Evolutionary conservation across 352 stramenopile genomes (phyloP).

Genomic region (Sclerospora graminicola): DNA sequence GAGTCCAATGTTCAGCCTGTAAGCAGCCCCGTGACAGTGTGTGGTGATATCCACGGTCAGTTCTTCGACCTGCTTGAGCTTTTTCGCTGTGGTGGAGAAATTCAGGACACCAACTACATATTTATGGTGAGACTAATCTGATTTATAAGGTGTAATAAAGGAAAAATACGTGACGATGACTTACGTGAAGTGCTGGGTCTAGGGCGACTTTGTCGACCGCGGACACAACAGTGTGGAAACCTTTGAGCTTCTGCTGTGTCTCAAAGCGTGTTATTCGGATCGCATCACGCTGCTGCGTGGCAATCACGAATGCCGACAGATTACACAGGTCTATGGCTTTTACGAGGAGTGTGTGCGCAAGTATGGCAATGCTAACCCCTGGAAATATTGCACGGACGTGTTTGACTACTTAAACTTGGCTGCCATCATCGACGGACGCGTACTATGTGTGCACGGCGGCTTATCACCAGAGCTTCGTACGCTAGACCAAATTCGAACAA

Average conservation of each 20-base stretch:
- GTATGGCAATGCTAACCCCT: slow-evolving; percentile 94
- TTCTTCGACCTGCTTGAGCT: slow-evolving; percentile 86
- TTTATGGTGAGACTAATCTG: slow-evolving; percentile 62
- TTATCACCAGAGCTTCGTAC: slow-evolving; percentile 91
- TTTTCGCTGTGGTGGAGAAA: slow-evolving; percentile 77
- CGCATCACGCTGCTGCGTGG: slow-evolving; percentile 81
- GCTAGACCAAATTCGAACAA: slow-evolving; percentile 92
- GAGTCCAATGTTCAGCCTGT: slow-evolving; percentile 88
- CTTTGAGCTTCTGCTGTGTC: slow-evolving; percentile 80
- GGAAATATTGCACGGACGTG: slow-evolving; percentile 94
- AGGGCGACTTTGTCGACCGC: slow-evolving; percentile 87
- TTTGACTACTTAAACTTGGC: slow-evolving; percentile 95
- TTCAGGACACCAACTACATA: slow-evolving; percentile 85
- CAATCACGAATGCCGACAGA: slow-evolving; percentile 91
- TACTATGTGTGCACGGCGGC: slow-evolving; percentile 92
- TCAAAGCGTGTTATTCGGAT: slow-evolving; percentile 81
- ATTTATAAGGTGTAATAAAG: neutral
- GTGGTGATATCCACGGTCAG: slow-evolving; percentile 86
- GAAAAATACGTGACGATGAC: neutral
- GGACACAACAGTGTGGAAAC: slow-evolving; percentile 88
- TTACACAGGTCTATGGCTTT: slow-evolving; percentile 97
- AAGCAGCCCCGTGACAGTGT: slow-evolving; percentile 84
- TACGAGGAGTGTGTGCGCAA: slow-evolving; percentile 96
- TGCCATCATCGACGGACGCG: slow-evolving; percentile 88
- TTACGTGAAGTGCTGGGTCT: slow-evolving; percentile 4